Base-by-base conservation (phyloP, 2,329 filamentous ascomycete species). In the Aspergillus carbonarius region DNA sequence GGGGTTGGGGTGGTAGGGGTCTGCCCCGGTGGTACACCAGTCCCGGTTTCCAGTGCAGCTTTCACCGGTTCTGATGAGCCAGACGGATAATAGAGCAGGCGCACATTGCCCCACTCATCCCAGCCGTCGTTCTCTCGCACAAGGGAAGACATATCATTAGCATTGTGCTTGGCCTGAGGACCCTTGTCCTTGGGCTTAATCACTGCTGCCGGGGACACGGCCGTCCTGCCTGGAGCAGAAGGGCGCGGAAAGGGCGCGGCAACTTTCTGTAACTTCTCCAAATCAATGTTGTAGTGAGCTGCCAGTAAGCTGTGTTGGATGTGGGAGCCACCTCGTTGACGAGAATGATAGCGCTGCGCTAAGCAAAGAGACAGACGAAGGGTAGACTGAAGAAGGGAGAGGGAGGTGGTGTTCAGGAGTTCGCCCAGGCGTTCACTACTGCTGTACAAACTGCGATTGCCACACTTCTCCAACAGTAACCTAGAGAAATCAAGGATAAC, bases 371-470 rank as follows among this genome's bases (percentile, higher is more conserved):
- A 88, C 60, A 99, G 85, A 63, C 90, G 87, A 42, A 99, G 83
- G 8, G 92, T 89, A 30, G 85, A 84, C 70, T 90, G 87, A 55
- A 99, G 82, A 50, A 99, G 83, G 27, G 87, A 85, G 58, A 93
- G 82, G 23, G 90, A 93, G 2, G 91, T 93, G 46, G 90, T 93
- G 75, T 97, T 91, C 59, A 99, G 84, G 40, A 99, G 83, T 71
- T 93, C 88, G 72, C 93, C 95, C 61, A 99, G 80, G 68, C 96
- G 91, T 65, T 88, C 83, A 73, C 93, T 98, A 80, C 95, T 99
- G 60, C 89, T 91, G 74, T 98, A 99, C 68, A 99, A 88, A 78
- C 93, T 97, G 66, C 96, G 85, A 72, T 99, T 99, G 60, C 93
- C 95, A 76, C 95, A 99, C 72, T 96, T 95, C 73, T 98, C 92